phyloP scores from a whole-genome alignment of 805 yeast genomes.

The Hyphopichia homilentoma region DNA sequence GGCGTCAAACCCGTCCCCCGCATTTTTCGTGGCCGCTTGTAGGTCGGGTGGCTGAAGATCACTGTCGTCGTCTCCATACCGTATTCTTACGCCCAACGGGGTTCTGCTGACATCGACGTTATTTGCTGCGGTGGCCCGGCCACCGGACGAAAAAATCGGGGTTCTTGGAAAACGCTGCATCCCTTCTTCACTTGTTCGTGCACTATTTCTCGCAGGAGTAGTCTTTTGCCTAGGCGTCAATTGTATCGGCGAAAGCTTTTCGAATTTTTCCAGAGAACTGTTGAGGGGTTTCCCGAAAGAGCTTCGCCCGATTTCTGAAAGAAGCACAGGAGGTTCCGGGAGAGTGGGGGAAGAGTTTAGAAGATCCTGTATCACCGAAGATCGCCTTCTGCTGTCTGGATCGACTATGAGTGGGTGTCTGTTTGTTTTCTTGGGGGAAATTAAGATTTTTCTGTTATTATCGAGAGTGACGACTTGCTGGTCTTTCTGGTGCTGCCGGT shows the following conservation, averaged over 20 bases:
- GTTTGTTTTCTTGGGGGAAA: conserved; percentile 27
- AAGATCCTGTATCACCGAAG: conserved; percentile 31
- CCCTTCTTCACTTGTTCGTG: conserved; percentile 3
- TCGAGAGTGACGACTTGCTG: conserved; percentile 11
- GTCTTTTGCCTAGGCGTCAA: conserved; percentile 13
- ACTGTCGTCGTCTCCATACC: conserved; percentile 24
- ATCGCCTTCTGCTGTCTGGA: conserved; percentile 15
- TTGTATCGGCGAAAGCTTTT: conserved; percentile 16
- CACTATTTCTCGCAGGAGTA: conserved; percentile 12
- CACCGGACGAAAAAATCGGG: conserved; percentile 38
- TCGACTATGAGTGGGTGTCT: conserved; percentile 13
- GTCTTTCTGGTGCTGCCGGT: conserved; percentile 19
- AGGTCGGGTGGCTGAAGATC: conserved; percentile 26
- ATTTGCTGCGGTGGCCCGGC: conserved; percentile 12
- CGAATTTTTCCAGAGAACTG: conserved; percentile 5
- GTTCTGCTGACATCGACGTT: conserved; percentile 19
- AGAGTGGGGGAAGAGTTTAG: conserved; percentile 41
- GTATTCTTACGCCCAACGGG: conserved; percentile 18
- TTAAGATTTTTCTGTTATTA: conserved; percentile 24
- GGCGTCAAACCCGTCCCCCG: conserved; percentile 7
- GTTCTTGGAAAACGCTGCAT: conserved; percentile 45
- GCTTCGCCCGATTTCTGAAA: conserved; percentile 30
- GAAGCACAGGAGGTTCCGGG: conserved; percentile 41
- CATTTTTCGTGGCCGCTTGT: conserved; percentile 3
- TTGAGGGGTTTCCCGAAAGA: conserved; percentile 5